Conservation (phyloP, 345 rosid genomes). For the Populus simonii region DNA sequence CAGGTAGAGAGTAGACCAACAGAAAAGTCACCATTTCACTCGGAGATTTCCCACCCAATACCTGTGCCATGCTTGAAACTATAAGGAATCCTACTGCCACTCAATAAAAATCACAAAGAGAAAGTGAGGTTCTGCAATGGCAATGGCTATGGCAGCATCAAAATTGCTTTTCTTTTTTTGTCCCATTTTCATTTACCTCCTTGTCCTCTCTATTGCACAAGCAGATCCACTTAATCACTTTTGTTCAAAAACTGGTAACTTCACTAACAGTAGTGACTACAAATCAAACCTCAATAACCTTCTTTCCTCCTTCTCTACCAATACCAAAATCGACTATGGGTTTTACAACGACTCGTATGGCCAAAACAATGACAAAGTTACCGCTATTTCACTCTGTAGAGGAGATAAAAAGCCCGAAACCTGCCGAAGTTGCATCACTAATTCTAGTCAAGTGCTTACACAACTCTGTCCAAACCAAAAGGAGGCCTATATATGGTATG, state of each 20-base stretch:
- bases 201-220: neutral
- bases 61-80: too few relatives aligned
- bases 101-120: neutral
- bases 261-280: conserved; percentile 22
- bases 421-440: conserved; percentile 35
- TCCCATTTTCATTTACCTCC: neutral
- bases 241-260: neutral
- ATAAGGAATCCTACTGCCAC: too few relatives aligned
- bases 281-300: conserved; percentile 8
- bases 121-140: neutral
- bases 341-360: neutral
- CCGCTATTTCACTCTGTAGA: conserved; percentile 37
- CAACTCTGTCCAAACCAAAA: conserved; percentile 19
- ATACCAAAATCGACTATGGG: neutral
- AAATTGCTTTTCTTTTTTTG: neutral
- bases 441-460: conserved; percentile 22
- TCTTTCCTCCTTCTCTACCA: conserved; percentile 8
- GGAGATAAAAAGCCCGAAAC: conserved; percentile 34
- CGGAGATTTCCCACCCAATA: too few relatives aligned
- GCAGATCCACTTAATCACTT: neutral
- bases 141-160: neutral
- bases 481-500: conserved; percentile 37
- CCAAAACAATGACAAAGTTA: conserved; percentile 26
- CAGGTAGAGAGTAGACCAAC: too few relatives aligned
- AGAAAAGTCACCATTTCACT: too few relatives aligned